Percentiles rank a stretch among this genome's conserved stretches.
Conservation (phyloP, 495 filamentous ascomycete species). For the Hypoxylon fragiforme region DNA sequence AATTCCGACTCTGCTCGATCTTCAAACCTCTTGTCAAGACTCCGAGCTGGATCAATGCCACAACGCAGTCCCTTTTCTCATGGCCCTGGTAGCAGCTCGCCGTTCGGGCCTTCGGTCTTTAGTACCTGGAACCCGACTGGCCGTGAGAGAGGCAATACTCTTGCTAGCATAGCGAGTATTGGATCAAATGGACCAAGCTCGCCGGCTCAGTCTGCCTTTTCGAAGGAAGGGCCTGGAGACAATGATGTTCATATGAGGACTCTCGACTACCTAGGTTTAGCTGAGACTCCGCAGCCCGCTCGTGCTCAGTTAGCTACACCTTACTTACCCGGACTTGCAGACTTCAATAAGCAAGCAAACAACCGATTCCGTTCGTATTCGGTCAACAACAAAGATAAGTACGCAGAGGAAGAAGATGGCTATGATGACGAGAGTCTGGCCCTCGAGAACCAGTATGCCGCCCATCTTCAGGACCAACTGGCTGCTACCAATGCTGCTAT, state of each 20-base stretch:
- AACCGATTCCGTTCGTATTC: conserved; percentile 96
- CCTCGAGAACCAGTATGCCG: conserved; percentile 71
- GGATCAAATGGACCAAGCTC: conserved; percentile 85
- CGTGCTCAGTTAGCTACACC: conserved; percentile 72
- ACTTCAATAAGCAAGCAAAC: conserved; percentile 76
- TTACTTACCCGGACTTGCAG: conserved; percentile 76
- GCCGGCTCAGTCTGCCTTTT: conserved; percentile 86
- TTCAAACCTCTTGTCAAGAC: conserved; percentile 77
- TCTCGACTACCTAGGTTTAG: conserved; percentile 91
- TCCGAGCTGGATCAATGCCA: conserved; percentile 94
- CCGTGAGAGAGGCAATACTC: conserved; percentile 78
- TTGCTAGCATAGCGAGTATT: conserved; percentile 75
- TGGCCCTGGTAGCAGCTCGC: conserved; percentile 54
- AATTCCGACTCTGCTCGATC: conserved; percentile 58
- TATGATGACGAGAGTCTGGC: conserved; percentile 74
- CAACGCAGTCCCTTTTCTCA: conserved; percentile 75
- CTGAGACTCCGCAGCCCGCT: conserved; percentile 86
- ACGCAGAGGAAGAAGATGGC: conserved; percentile 89
- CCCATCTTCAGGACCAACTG: conserved; percentile 57
- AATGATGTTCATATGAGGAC: conserved; percentile 86
- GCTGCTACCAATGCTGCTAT: conserved; percentile 90
- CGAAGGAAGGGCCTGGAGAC: conserved; percentile 81
- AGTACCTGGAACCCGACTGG: conserved; percentile 76
- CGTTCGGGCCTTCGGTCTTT: conserved; percentile 89
- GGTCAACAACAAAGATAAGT: conserved; percentile 98